Evolutionary conservation across 2,329 filamentous ascomycete species (phyloP).

Genomic region (Dothiorella sarmentorum): DNA sequence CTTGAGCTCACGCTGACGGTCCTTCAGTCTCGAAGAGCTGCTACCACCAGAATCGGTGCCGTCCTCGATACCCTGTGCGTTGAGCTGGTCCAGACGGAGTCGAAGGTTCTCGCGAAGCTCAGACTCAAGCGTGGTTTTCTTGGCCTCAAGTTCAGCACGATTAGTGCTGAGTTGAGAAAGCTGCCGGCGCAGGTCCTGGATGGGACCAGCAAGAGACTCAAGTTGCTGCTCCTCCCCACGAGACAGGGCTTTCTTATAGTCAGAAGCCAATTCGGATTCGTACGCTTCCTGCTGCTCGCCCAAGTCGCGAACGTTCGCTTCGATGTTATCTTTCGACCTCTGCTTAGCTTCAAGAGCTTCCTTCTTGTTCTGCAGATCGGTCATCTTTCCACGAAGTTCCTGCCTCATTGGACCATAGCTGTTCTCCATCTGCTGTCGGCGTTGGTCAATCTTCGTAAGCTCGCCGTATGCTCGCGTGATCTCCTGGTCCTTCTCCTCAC

Average conservation of each 20-base stretch:
- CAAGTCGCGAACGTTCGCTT: constrained; percentile 55
- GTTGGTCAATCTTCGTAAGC: constrained; percentile 77
- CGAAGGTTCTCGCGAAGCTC: constrained; percentile 86
- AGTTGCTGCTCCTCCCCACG: constrained; percentile 78
- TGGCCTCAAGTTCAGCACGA: constrained; percentile 72
- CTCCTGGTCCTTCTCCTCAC: constrained; percentile 80
- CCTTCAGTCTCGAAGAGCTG: constrained; percentile 64
- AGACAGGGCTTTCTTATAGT: constrained; percentile 89
- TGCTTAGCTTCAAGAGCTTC: constrained; percentile 72
- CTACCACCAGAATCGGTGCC: constrained; percentile 53
- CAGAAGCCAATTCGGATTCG: constrained; percentile 74
- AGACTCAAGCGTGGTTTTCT: constrained; percentile 79
- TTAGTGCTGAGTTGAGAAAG: constrained; percentile 71
- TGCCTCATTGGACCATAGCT: constrained; percentile 76
- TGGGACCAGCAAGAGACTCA: constrained; percentile 63
- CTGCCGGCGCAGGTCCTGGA: constrained; percentile 72
- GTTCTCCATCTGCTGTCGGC: constrained; percentile 71
- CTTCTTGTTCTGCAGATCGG: constrained; percentile 68
- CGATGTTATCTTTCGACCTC: constrained; percentile 62
- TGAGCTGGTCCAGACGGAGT: constrained; percentile 82
- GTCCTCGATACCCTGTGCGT: constrained; percentile 69
- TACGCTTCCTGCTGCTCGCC: constrained; percentile 72
- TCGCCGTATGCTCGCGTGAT: constrained; percentile 84
- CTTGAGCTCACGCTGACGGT: constrained; percentile 76
- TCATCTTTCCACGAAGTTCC: constrained; percentile 72